Evolutionary conservation across 768 basidiomycete species (phyloP), one percentile per base, ranked within the genome.

Genomic region (Paxillus involutus): DNA sequence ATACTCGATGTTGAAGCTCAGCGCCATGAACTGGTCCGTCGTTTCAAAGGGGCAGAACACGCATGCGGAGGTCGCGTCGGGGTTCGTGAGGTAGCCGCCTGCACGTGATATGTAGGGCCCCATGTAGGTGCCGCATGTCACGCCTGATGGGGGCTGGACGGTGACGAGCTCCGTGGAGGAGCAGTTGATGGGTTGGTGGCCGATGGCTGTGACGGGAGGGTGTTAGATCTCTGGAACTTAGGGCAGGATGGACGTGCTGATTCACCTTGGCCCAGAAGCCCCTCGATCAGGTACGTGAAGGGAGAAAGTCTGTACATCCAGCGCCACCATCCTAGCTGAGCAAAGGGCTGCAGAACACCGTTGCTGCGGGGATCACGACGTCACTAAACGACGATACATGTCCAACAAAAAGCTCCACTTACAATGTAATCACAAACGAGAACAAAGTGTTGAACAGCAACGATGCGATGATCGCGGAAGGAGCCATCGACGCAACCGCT

Each of bases 31-130:
- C 46, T 78, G 63, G 60, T 87, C 78, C 4, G 85, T 84, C 3
- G 73, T 78, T 8, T 73, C 59, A 26, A 75, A 74, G 1, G 80
- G 70, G 58, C 88, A 88, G 68, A 81, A 86, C 21, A 73, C 53
- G 63, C 87, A 90, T 42, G 62, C 67, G 17, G 68, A 53, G 0
- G 79, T 78, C 4, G 84, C 80, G n/a, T 77, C 65, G 1, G 80
- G 75, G 58, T 87, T 79, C 24, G 73, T 60, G 26, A 89, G 66
- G 57, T 84, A 84, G 9, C 87, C 86, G 0, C 86, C 82, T 5
- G 75, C 72, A 1, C 57, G 40, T 0, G 65, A 53, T 13, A 85
- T 81, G 69, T 77, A 91, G 0, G 71, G 62, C 19, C 66, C 44
- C 64, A 87, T 70, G 64, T 81, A 90, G 4, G 73, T 53, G 4